Conservation (phyloP, 2,329 filamentous ascomycete genomes). For the Ceratocystis destructans region DNA sequence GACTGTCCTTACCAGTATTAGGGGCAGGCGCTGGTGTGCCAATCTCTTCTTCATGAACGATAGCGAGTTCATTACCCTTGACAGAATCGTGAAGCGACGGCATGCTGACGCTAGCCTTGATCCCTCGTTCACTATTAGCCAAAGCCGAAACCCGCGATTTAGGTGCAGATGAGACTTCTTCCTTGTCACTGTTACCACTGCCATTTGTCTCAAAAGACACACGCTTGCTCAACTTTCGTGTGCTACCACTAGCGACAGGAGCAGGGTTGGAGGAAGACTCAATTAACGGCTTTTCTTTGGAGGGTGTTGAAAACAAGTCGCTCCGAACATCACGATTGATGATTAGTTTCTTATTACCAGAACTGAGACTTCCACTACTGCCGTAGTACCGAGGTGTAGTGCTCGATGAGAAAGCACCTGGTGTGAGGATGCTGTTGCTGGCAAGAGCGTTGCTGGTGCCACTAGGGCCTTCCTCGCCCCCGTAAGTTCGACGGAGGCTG, state of each 20-base stretch:
- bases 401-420: conserved; percentile 68
- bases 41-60: conserved; percentile 59
- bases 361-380: conserved; percentile 42
- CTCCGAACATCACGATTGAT: conserved; percentile 79
- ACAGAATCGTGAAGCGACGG: conserved; percentile 53
- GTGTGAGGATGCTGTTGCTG: conserved; percentile 56
- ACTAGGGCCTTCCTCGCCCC: conserved; percentile 47
- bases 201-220: conserved; percentile 76
- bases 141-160: conserved; percentile 13
- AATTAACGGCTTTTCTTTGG: conserved; percentile 34
- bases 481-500: conserved; percentile 70
- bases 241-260: conserved; percentile 23
- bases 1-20: conserved; percentile 29
- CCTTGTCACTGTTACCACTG: conserved; percentile 29
- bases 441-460: not conserved
- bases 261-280: conserved; percentile 23
- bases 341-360: conserved; percentile 74
- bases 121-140: conserved; percentile 23
- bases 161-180: conserved; percentile 23
- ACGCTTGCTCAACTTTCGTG: conserved; percentile 57
- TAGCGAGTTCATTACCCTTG: conserved; percentile 60
- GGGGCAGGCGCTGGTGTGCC: conserved; percentile 27
- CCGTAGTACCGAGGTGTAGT: conserved; percentile 49
- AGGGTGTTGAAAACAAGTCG: conserved; percentile 51
- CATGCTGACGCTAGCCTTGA: conserved; percentile 16